phyloP scores from a whole-genome alignment of 768 basidiomycete genomes.

The Boletus sp. region DNA sequence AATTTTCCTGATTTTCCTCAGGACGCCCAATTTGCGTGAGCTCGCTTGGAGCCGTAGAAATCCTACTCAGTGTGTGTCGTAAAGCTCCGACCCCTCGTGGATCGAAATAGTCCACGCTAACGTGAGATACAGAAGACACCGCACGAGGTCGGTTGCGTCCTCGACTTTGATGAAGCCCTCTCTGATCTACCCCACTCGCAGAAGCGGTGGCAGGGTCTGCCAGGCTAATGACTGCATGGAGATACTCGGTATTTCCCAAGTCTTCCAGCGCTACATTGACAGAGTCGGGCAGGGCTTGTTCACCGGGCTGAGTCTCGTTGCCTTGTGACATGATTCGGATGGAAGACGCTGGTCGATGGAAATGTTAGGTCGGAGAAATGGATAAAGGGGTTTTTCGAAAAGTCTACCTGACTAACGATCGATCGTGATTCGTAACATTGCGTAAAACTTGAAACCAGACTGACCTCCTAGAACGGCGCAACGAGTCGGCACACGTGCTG shows the following conservation, averaged over 20 bases:
- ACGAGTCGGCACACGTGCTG: not conserved
- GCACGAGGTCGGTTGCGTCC: not conserved
- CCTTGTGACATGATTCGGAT: constrained; percentile 9
- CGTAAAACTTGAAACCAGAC: not conserved
- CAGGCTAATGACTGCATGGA: constrained; percentile 12
- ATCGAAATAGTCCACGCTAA: constrained; percentile 53
- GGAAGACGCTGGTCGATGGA: not conserved
- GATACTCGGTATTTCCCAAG: constrained; percentile 13
- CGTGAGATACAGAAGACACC: constrained; percentile 27
- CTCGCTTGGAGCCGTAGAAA: constrained; percentile 12
- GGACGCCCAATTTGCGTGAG: not conserved
- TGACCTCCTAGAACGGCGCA: not conserved
- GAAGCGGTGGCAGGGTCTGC: not conserved
- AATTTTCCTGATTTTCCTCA: not conserved
- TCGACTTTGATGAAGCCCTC: not conserved
- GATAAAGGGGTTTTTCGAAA: constrained; percentile 9
- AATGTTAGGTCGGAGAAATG: not conserved
- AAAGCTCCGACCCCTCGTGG: constrained; percentile 41
- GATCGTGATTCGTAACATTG: not conserved
- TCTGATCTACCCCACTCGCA: not conserved
- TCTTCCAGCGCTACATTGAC: constrained; percentile 4
- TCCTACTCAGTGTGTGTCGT: constrained; percentile 18
- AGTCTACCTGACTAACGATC: constrained; percentile 16
- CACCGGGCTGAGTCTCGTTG: not conserved
- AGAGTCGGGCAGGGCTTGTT: not conserved